Evolutionary conservation across 768 basidiomycete genomes (phyloP).

Genomic region (Leccinum uliginosum): DNA sequence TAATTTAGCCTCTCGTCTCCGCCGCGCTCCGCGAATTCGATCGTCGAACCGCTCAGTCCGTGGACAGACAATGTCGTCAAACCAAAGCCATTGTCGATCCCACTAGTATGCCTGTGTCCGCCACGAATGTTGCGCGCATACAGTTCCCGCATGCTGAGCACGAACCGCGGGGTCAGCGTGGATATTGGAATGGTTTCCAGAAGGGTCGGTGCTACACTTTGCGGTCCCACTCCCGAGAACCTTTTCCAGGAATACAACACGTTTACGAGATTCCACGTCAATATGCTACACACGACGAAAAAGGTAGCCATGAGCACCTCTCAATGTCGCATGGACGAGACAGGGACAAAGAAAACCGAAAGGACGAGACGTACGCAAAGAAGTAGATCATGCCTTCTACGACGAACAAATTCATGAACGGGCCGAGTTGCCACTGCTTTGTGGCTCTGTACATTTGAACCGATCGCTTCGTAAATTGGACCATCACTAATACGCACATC

Average conservation of each 20-base stretch:
- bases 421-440: background rate
- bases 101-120: background rate
- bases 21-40: background rate
- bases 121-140: background rate
- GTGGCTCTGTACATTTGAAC: background rate
- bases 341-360: background rate
- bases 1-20: background rate
- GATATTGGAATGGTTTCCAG: background rate
- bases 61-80: background rate
- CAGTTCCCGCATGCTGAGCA: background rate
- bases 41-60: background rate
- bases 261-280: background rate
- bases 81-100: background rate
- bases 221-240: background rate
- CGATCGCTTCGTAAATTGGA: background rate
- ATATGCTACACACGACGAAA: background rate
- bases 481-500: background rate
- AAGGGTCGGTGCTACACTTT: background rate
- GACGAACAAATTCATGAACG: slow-evolving; percentile 1
- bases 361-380: slow-evolving; percentile 3
- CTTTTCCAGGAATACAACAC: background rate
- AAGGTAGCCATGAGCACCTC: background rate
- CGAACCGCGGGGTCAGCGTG: background rate
- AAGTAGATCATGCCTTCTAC: background rate
- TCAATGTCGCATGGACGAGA: background rate